Percentiles rank a stretch among this genome's conserved stretches.
Conservation (phyloP, 2,329 filamentous ascomycete species). For the Sarocladium oryzae region DNA sequence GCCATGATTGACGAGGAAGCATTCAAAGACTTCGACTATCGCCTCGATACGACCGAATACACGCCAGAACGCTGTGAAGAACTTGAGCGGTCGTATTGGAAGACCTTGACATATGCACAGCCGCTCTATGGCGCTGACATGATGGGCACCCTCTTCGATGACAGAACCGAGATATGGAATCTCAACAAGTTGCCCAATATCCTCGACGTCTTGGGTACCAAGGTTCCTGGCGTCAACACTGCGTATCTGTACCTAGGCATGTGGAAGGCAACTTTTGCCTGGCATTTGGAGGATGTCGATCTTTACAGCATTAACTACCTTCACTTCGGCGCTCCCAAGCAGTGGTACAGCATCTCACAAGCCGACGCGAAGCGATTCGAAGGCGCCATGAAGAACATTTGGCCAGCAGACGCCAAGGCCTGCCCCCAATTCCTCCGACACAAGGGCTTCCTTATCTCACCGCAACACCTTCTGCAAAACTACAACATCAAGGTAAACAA, state of each 20-base stretch:
- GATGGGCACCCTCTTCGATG: constrained; percentile 89
- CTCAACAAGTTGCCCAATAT: constrained; percentile 90
- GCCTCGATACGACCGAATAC: constrained; percentile 80
- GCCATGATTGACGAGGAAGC: constrained; percentile 82
- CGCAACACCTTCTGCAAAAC: constrained; percentile 75
- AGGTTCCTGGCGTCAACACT: constrained; percentile 95
- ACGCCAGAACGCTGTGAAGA: constrained; percentile 90
- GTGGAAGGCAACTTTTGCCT: constrained; percentile 99
- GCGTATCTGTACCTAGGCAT: constrained; percentile 97
- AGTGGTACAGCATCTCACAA: constrained; percentile 99
- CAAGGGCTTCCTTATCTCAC: constrained; percentile 96
- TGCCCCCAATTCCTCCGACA: constrained; percentile 95
- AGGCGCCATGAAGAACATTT: constrained; percentile 88
- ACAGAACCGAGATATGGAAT: constrained; percentile 81
- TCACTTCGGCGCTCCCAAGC: constrained; percentile 96
- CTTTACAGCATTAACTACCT: constrained; percentile 99
- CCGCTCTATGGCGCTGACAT: constrained; percentile 96
- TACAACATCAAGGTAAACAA: constrained; percentile 96
- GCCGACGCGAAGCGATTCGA: constrained; percentile 90
- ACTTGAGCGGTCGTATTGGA: constrained; percentile 93
- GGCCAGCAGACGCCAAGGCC: constrained; percentile 90
- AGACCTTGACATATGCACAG: constrained; percentile 88
- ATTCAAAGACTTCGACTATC: constrained; percentile 88
- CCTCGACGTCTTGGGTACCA: constrained; percentile 87
- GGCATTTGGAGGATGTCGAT: constrained; percentile 98